phyloP scores from a whole-genome alignment of 2,329 filamentous ascomycete genomes.

The Ceratocystis papillata region DNA sequence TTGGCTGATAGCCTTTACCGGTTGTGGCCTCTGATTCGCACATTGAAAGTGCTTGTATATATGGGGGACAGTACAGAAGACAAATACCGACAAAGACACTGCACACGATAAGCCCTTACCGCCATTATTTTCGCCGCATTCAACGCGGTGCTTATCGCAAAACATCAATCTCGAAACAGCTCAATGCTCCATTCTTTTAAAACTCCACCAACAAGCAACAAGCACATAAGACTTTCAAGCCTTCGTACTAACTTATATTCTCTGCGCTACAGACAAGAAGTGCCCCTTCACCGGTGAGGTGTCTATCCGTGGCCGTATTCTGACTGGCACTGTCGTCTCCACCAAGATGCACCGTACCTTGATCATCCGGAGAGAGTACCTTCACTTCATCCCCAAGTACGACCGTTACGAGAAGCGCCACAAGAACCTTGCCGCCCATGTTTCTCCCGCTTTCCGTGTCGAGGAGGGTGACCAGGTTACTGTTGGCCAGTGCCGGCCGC shows the following conservation, averaged over 20 bases:
- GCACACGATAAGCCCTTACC: neutral
- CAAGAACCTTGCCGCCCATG: slow-evolving; percentile 99
- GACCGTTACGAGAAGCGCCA: slow-evolving; percentile 99
- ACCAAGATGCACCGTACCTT: slow-evolving; percentile 99
- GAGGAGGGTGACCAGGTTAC: slow-evolving; percentile 99
- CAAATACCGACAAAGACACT: neutral
- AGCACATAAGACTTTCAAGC: neutral
- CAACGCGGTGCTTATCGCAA: neutral
- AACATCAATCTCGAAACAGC: neutral
- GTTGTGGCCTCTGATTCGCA: neutral
- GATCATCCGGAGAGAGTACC: slow-evolving; percentile 99
- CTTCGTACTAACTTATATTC: slow-evolving; percentile 13
- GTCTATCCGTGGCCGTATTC: slow-evolving; percentile 99
- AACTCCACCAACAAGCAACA: slow-evolving; percentile 7
- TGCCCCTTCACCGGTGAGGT: slow-evolving; percentile 99
- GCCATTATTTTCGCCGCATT: neutral
- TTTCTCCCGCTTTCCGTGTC: slow-evolving; percentile 99
- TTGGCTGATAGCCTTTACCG: neutral
- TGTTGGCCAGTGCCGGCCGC: slow-evolving; percentile 97
- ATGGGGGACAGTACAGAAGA: neutral
- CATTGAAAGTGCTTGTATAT: neutral
- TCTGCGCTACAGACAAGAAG: slow-evolving; percentile 76
- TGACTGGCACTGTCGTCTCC: slow-evolving; percentile 96
- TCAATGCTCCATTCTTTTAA: neutral
- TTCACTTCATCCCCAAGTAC: slow-evolving; percentile 99